phyloP scores from a whole-genome alignment of 306 rosid species.

The Boehmeria nivea region DNA sequence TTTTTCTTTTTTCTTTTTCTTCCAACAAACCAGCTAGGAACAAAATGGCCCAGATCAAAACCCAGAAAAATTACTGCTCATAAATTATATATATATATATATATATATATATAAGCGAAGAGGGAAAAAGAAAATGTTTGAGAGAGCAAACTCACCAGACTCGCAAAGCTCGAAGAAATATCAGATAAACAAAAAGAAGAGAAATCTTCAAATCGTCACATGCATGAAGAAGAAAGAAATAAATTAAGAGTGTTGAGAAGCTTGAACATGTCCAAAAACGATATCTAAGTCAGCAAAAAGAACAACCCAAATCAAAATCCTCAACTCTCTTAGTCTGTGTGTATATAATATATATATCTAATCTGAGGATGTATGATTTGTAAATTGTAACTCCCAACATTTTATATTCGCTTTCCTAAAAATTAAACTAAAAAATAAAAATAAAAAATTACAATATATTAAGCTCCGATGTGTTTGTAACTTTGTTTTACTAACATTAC shows the following conservation, averaged over 20 bases:
- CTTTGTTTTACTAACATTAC: not conserved
- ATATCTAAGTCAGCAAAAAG: slow-evolving; percentile 16
- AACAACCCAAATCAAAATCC: slow-evolving; percentile 12
- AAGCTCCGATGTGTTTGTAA: too few species aligned
- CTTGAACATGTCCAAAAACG: slow-evolving; percentile 12
- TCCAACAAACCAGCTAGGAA: too few species aligned
- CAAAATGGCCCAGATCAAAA: slow-evolving; percentile 9
- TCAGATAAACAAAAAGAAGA: not conserved
- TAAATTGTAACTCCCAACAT: slow-evolving; percentile 15
- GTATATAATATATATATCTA: not conserved
- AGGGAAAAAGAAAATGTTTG: not conserved
- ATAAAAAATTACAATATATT: not conserved
- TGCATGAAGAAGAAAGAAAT: slow-evolving; percentile 9
- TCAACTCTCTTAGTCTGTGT: not conserved
- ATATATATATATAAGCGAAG: too few species aligned
- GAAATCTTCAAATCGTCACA: slow-evolving; percentile 2
- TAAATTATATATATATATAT: too few species aligned
- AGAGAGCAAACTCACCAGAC: slow-evolving; percentile 4
- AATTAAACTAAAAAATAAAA: not conserved
- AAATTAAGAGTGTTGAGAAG: not conserved
- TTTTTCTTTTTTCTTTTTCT: not conserved
- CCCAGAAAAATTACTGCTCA: too few species aligned
- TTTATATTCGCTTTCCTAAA: slow-evolving; percentile 1
- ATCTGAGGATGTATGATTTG: not conserved
- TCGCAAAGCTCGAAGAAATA: not conserved